Base-by-base conservation (phyloP, 2,329 filamentous ascomycete genomes). In the Neocatenulostroma microsporum region DNA sequence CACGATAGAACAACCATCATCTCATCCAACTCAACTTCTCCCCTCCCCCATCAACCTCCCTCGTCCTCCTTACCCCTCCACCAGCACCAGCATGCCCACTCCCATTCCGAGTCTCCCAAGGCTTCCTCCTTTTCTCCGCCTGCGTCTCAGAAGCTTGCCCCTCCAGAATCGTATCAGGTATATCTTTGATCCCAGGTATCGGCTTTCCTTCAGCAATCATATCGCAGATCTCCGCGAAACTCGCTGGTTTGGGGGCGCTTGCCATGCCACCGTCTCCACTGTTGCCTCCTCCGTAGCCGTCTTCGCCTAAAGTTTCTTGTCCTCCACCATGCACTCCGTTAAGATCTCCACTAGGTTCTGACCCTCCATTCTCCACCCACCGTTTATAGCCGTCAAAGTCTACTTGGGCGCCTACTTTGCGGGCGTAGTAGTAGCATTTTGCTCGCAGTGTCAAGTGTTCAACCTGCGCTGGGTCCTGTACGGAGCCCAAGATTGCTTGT, bases 161-260 rank as follows among this genome's bases (percentile, higher is more conserved):
- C 36, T 78, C 70, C 14, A 88, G 68, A 4, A 94, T 68, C 0
- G 81, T 91, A 48, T 85, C 76, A 4, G 88, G 86, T 36, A 95
- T 89, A 45, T 94, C 77, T 49, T 80, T 79, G 53, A 95, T 93
- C 1, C 88, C 88, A 1, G 87, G 86, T 28, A 95, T 82, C 0
- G 84, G 80, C 50, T 85, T 78, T 36, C 86, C 86, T 19, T 78
- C 80, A 17, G 84, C 84, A 36, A 95, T 84, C 37, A 94, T 74
- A 52, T 85, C 82, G 37, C 94, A 80, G 44, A 95, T 86, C 47
- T 89, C 79, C 6, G 84, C 81, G 60, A 95, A 94, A 1, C 78
- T 81, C 32, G 79, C 80, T 3, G 87, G 87, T 51, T 94, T 94
- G 1, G 76, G 74, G 24, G 85, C 82, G 30, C 74, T 69, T 35